phyloP scores from a whole-genome alignment of 176 grass and related monocot species.

The Elaeis guineensis region DNA sequence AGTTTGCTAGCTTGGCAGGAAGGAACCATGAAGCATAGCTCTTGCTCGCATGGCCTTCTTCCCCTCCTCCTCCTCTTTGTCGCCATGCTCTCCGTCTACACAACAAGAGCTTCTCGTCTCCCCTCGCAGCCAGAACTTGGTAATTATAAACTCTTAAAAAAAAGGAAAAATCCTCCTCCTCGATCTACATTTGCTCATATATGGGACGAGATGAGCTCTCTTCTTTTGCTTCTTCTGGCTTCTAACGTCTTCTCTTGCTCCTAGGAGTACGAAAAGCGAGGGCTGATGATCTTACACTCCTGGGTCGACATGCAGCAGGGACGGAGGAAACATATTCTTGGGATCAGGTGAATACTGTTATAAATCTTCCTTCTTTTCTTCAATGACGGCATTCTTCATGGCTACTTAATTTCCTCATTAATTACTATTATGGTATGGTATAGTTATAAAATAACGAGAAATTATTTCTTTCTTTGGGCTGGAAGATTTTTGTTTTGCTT shows the following conservation, averaged over 20 bases:
- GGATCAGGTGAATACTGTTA: not conserved
- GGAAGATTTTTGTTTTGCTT: not conserved
- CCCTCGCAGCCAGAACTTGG: not conserved
- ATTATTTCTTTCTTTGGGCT: no score
- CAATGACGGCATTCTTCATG: not conserved
- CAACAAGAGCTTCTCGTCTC: constrained; percentile 15
- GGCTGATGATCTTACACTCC: not conserved
- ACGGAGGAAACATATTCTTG: not conserved
- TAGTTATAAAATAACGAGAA: no score
- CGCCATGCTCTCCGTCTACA: not conserved
- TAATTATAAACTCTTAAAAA: no score
- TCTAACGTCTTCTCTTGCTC: not conserved
- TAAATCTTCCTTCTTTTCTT: not conserved
- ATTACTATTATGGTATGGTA: not conserved
- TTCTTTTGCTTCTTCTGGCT: no score
- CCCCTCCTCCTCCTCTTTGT: constrained; percentile 12
- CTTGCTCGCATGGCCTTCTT: no score
- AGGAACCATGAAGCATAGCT: constrained; percentile 1
- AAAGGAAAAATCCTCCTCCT: no score
- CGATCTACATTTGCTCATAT: no score
- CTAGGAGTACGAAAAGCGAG: not conserved
- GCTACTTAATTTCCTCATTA: not conserved
- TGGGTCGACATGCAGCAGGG: not conserved
- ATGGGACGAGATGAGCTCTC: no score
- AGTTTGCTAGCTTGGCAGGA: no score